Evolutionary conservation across 805 yeast species (phyloP), one percentile per base, ranked within the genome.

Genomic region (Metschnikowia drakensbergensis): DNA sequence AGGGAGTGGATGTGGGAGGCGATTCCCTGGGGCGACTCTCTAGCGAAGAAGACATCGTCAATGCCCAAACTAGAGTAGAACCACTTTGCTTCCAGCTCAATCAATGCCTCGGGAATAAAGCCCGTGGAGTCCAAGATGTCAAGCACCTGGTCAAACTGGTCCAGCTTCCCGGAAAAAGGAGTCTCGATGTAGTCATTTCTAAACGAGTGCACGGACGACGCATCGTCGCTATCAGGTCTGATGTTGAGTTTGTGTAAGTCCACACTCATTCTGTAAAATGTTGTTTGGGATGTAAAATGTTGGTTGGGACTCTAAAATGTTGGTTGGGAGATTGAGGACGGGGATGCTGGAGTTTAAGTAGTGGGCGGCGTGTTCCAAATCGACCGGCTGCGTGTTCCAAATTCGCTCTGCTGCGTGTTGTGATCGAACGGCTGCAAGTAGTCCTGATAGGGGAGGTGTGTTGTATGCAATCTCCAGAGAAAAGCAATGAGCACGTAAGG

Each of bases 41-140:
- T 81, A 37, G 94, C 94, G 64, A 92, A 91, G 68, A 87, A 92
- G 29, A 88, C 84, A 62, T 90, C 97, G 63, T 91, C 97, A 51
- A 92, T 89, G 27, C 97, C 97, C 55, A 92, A 76, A 36, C 80
- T 69, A 49, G 86, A 81, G 72, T 94, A 94, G 65, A 92, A 91
- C 95, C 97, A 90, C 41, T 76, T 79, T 6, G 92, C 84, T 69
- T 92, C 98, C 47, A 79, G 74, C 67, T 90, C 97, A 55, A 92
- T 87, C 58, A 89, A 75, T 48, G 80, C 69, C 58, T 87, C 96
- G 7, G 98, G 99, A 52, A 92, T 87, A 62, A 92, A 88, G 0
- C 97, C 98, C 31, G 84, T 81, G 46, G 79, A 75, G 63, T 89
- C 96, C 48, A 92, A 71, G 36, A 82, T 75, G 63, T 89, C 96